Conservation (phyloP, 2,329 filamentous ascomycete genomes). For the Xylaria sp. region DNA sequence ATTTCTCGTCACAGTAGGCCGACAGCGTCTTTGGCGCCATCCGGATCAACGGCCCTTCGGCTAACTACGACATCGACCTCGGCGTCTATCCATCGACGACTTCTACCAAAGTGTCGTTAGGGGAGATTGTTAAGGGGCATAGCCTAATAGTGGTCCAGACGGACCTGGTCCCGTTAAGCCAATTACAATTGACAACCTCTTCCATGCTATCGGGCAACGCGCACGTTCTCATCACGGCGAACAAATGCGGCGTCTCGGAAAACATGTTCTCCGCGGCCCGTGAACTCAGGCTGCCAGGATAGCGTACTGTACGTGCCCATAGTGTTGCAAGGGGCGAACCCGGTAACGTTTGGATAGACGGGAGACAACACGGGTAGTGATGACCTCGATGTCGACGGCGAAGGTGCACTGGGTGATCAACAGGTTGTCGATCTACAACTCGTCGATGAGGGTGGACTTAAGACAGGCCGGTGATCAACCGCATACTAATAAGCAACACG, state of each 20-base stretch:
- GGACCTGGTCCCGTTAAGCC: slow-evolving; percentile 16
- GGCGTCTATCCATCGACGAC: not conserved
- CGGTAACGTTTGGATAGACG: slow-evolving; percentile 10
- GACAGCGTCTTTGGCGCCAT: not conserved
- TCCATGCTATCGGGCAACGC: slow-evolving; percentile 18
- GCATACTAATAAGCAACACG: not conserved
- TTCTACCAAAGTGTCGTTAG: slow-evolving; percentile 1
- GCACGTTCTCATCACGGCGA: slow-evolving; percentile 17
- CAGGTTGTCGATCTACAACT: slow-evolving; percentile 10
- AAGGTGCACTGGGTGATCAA: slow-evolving; percentile 21
- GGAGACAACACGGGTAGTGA: slow-evolving; percentile 8
- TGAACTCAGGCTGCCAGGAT: slow-evolving; percentile 5
- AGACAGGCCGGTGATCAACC: not conserved
- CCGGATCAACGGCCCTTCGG: not conserved
- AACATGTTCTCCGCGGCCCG: slow-evolving; percentile 6
- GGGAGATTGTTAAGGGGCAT: slow-evolving; percentile 16
- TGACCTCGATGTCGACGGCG: slow-evolving; percentile 13
- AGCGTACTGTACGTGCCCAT: slow-evolving; percentile 16
- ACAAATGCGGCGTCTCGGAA: slow-evolving; percentile 11
- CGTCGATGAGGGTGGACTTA: not conserved
- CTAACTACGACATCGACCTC: not conserved
- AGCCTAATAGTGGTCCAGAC: slow-evolving; percentile 14
- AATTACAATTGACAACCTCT: slow-evolving; percentile 8
- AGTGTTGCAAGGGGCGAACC: slow-evolving; percentile 1
- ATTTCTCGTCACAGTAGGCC: slow-evolving; percentile 1